These are phyloP conservation scores for Exophiala oligosperma DNA, from an alignment of 2,329 filamentous ascomycete species.

Conservation along the genomic window DNA sequence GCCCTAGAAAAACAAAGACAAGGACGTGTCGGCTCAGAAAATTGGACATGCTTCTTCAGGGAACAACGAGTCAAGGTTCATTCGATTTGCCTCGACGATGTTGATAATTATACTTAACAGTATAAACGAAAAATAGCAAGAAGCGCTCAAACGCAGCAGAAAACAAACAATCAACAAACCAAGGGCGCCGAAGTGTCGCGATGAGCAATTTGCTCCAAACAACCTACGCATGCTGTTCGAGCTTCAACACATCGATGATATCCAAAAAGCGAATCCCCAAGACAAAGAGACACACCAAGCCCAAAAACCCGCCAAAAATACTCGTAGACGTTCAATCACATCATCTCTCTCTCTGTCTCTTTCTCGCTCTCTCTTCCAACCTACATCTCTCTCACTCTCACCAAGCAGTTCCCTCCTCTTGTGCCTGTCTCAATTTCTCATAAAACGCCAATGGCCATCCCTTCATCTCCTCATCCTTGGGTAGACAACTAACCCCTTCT, in stretches of 20 bases:
- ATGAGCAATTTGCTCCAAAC: too few relatives aligned
- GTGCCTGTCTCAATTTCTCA: conserved; percentile 47
- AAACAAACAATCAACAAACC: too few relatives aligned
- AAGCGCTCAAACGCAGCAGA: not conserved
- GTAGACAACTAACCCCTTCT: conserved; percentile 43
- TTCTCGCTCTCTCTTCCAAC: not conserved
- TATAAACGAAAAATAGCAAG: not conserved
- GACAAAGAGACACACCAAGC: too few relatives aligned
- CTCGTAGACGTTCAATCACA: not conserved
- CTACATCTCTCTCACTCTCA: not conserved
- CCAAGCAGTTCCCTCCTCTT: conserved; percentile 41
- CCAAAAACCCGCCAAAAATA: not conserved
- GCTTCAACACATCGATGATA: too few relatives aligned
- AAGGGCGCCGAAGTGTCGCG: too few relatives aligned
- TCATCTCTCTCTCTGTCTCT: not conserved
- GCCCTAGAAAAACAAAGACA: too few relatives aligned
- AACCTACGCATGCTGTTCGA: not conserved
- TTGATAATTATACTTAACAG: not conserved
- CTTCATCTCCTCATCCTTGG: conserved; percentile 56
- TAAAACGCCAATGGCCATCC: conserved; percentile 51
- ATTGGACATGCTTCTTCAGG: too few relatives aligned
- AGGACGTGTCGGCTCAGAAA: too few relatives aligned
- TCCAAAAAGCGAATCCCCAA: too few relatives aligned
- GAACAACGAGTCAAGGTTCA: too few relatives aligned
- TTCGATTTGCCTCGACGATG: too few relatives aligned